Evolutionary conservation across 1,284 basidiomycete species (phyloP).

Genomic region (Neonothopanus nambi): DNA sequence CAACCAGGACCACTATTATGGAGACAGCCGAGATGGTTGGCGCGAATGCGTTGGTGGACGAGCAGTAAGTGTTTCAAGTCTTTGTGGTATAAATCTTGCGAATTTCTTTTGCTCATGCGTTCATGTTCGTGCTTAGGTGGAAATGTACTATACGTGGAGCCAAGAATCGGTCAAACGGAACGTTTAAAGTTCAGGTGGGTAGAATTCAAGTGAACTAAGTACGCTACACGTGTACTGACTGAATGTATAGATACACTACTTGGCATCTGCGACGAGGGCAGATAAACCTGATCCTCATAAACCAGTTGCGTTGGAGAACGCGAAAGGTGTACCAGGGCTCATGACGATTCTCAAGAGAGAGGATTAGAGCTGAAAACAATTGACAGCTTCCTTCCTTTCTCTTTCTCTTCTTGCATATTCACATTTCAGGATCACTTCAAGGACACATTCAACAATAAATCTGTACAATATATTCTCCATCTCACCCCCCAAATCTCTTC

Average conservation of each 20-base stretch:
- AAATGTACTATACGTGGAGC: conserved; percentile 57
- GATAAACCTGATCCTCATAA: conserved; percentile 43
- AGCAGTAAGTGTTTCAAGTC: conserved; percentile 51
- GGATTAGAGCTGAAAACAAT: conserved; percentile 23
- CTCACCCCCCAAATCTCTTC: neutral
- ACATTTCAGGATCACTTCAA: too few relatives aligned
- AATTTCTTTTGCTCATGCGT: neutral
- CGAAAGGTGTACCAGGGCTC: conserved; percentile 53
- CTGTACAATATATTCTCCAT: neutral
- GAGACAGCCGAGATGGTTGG: conserved; percentile 53
- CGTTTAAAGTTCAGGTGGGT: conserved; percentile 61
- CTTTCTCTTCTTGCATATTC: neutral
- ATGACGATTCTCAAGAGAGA: conserved; percentile 59
- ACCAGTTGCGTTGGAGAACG: conserved; percentile 55
- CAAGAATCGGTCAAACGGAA: conserved; percentile 46
- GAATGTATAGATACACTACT: conserved; percentile 54
- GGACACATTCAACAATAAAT: neutral
- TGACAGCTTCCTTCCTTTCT: neutral
- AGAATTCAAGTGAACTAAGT: too few relatives aligned
- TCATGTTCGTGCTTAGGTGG: conserved; percentile 47
- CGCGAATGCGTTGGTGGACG: conserved; percentile 65
- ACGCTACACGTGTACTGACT: too few relatives aligned
- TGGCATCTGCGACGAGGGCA: conserved; percentile 52
- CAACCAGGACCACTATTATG: conserved; percentile 51
- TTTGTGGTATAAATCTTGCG: neutral